Conservation (phyloP, 495 filamentous ascomycete species). For the Cladorrhinum samala region DNA sequence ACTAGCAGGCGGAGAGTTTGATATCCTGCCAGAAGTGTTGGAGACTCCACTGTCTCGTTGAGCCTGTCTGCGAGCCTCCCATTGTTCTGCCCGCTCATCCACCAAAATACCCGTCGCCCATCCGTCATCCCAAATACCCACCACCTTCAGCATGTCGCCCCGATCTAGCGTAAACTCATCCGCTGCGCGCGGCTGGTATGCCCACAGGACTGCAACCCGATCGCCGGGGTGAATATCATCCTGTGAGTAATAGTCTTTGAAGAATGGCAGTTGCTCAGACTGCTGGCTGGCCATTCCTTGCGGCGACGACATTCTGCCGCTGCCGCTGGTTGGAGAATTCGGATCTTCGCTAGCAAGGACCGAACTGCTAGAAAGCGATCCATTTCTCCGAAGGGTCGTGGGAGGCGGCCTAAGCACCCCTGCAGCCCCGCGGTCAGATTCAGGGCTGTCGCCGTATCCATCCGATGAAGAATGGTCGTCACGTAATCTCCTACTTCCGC, state of each 20-base stretch:
- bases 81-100: conserved; percentile 80
- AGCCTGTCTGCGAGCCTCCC: conserved; percentile 64
- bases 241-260: conserved; percentile 98
- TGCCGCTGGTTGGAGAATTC: conserved; percentile 69
- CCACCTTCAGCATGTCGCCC: conserved; percentile 97
- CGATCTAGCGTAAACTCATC: conserved; percentile 94
- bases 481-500: conserved; percentile 43
- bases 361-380: conserved; percentile 85
- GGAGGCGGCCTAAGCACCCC: conserved; percentile 54
- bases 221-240: conserved; percentile 93
- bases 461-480: conserved; percentile 77
- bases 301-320: conserved; percentile 72
- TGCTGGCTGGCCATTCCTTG: conserved; percentile 79
- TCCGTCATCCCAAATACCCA: conserved; percentile 99
- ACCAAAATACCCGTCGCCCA: conserved; percentile 93
- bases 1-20: conserved; percentile 57
- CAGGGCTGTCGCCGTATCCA: conserved; percentile 71
- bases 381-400: conserved; percentile 59
- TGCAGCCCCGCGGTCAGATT: conserved; percentile 54
- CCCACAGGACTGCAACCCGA: conserved; percentile 88
- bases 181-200: conserved; percentile 85
- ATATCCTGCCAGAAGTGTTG: conserved; percentile 60
- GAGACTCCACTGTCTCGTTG: conserved; percentile 94
- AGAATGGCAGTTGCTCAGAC: conserved; percentile 88
- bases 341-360: conserved; percentile 62